phyloP scores from a whole-genome alignment of 2,329 filamentous ascomycete genomes.

The Neofusicoccum cordaticola region DNA sequence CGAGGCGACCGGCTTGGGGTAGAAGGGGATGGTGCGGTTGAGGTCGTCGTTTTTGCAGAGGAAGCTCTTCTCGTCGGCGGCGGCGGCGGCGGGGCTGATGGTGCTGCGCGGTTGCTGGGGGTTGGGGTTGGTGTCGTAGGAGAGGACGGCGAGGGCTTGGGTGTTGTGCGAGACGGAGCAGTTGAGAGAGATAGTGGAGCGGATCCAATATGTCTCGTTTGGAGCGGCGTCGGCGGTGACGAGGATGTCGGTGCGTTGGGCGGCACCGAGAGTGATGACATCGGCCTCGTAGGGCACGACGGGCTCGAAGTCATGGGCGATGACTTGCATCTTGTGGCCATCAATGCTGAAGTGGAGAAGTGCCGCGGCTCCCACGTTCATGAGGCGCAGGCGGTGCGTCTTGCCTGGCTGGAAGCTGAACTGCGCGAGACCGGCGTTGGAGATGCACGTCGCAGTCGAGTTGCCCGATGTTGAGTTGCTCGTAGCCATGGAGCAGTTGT shows the following conservation, averaged over 20 bases:
- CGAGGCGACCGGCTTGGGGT: not conserved
- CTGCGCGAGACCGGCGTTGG: slow-evolving; percentile 24
- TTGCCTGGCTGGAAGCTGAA: slow-evolving; percentile 41
- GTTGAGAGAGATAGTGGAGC: slow-evolving; percentile 20
- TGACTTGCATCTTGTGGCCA: slow-evolving; percentile 42
- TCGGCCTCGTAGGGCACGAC: slow-evolving; percentile 40
- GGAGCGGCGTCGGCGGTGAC: slow-evolving; percentile 33
- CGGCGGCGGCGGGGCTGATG: no score
- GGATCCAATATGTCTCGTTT: slow-evolving; percentile 36
- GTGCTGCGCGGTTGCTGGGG: no score
- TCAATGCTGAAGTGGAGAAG: slow-evolving; percentile 45
- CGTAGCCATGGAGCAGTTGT: slow-evolving; percentile 26
- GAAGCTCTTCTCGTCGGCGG: not conserved
- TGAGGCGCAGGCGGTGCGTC: slow-evolving; percentile 41
- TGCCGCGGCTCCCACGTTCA: slow-evolving; percentile 41
- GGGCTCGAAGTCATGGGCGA: slow-evolving; percentile 43
- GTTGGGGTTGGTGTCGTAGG: no score
- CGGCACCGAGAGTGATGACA: slow-evolving; percentile 34
- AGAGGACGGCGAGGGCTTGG: not conserved
- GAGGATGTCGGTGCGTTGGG: slow-evolving; percentile 40
- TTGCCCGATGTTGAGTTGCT: slow-evolving; percentile 20
- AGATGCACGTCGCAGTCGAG: no score
- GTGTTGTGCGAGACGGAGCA: not conserved
- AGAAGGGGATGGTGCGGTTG: not conserved
- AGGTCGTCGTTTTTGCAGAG: not conserved